Base-by-base conservation (phyloP, 1,284 basidiomycete genomes). In the Ganoderma lingzhi region DNA sequence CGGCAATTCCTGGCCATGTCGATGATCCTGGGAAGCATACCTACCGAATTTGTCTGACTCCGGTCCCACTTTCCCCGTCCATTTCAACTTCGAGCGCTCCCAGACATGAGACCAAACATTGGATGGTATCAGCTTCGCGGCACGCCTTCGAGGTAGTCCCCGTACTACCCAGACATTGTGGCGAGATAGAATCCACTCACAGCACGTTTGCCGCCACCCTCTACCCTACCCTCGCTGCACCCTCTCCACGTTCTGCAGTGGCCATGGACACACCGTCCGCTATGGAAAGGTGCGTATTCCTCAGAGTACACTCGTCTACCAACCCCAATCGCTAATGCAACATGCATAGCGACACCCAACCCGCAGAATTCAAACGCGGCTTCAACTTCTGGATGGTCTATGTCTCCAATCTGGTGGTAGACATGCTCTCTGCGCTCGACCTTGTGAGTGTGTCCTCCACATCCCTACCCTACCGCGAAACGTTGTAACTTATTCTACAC, bases 401-500 rank as follows among this genome's bases (percentile, higher is more conserved):
- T 41, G 45, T 66, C 8, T 59, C 48, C 17, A 45, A 45, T 23
- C 63, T 65, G 9, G 35, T 66, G 10, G 63, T 69, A 12, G 68
- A 69, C n/a, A 23, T 69, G 35, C 68, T 66, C 19, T 69, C 68
- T 8, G 68, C 63, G 6, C 64, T 69, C 10, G 68, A 69, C 30
- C 19, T 65, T 42, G 68, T 69, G 30, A 48, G 61, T 56, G 6
- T 17, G 3, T 8, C 28, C 12, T 32, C 53, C 51, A 5, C 4
- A 53, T 2, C 2, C 19, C 10, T 32, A 23, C 23, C 23, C 23
- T 23, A 23, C 23, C 23, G 23, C 23, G 23, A 23, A 23, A 23
- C 23, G 23, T 23, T 23, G 53, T 3, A 10, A 2, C 55, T 30
- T 17, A 30, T 3, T 1, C 55, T 35, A 8, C 2, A 32, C 12